Evolutionary conservation across 2,329 filamentous ascomycete genomes (phyloP).

Genomic region (Cytospora chrysosperma): DNA sequence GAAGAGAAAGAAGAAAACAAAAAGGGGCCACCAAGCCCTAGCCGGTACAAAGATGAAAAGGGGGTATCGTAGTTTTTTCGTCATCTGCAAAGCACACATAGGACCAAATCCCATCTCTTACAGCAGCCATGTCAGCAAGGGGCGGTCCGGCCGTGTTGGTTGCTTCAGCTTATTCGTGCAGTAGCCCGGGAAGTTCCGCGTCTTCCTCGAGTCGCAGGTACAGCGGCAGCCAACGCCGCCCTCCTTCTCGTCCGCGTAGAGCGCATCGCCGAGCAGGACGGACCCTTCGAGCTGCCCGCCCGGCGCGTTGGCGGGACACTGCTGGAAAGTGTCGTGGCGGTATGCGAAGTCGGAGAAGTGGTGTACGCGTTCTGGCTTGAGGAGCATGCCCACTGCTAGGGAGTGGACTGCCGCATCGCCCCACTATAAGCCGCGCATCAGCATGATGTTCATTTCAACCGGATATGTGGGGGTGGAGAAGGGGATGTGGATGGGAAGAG

Average conservation of each 20-base stretch:
- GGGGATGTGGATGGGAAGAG: too few relatives aligned
- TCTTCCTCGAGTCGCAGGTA: constrained; percentile 37
- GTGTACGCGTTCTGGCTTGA: constrained; percentile 40
- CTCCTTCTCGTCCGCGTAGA: constrained; percentile 24
- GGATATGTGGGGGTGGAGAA: not conserved
- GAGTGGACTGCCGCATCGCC: constrained; percentile 46
- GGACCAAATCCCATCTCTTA: constrained; percentile 16
- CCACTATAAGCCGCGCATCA: constrained; percentile 34
- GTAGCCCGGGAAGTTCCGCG: constrained; percentile 35
- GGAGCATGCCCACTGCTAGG: constrained; percentile 42
- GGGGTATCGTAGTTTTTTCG: constrained; percentile 10
- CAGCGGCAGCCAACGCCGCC: constrained; percentile 43
- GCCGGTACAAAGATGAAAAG: not conserved
- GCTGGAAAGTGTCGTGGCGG: constrained; percentile 36
- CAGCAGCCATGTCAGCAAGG: constrained; percentile 36
- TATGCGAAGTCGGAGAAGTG: constrained; percentile 47
- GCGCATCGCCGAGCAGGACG: constrained; percentile 30
- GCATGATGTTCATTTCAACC: not conserved
- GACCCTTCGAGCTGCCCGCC: constrained; percentile 37
- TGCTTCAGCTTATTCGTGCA: constrained; percentile 41
- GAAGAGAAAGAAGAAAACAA: not conserved
- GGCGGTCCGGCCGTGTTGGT: constrained; percentile 33
- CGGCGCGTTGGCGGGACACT: constrained; percentile 38
- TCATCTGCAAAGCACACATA: not conserved
- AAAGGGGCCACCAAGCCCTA: not conserved